A percentile compares a stretch with the other conserved stretches of the same genome.
Evolutionary conservation across 495 filamentous ascomycete genomes (phyloP).

Genomic region (Eremomyces bilateralis): DNA sequence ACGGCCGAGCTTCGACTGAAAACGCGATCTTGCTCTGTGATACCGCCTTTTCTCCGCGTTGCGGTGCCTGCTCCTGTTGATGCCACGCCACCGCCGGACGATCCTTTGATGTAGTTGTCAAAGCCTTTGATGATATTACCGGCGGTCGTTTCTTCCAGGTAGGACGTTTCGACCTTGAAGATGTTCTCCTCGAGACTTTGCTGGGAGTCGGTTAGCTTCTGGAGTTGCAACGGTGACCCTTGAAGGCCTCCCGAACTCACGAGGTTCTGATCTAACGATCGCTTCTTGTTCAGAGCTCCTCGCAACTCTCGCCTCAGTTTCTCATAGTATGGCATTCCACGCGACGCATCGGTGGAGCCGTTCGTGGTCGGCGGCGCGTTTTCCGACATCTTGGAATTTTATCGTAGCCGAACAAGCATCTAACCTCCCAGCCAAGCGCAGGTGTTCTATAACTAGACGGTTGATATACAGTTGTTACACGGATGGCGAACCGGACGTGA

Average conservation of each 20-base stretch:
- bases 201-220: constrained; percentile 16
- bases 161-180: constrained; percentile 58
- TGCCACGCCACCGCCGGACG: constrained; percentile 9
- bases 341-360: constrained; percentile 8
- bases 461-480: too few species aligned
- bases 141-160: constrained; percentile 68
- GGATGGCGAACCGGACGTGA: too few species aligned
- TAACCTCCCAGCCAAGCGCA: too few species aligned
- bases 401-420: too few species aligned
- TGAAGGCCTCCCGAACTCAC: constrained; percentile 18
- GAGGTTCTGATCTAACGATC: constrained; percentile 42
- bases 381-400: too few species aligned
- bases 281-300: constrained; percentile 44
- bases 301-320: constrained; percentile 47
- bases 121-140: constrained; percentile 97
- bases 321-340: constrained; percentile 45
- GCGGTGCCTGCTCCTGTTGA: constrained; percentile 8
- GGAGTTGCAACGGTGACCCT: background rate
- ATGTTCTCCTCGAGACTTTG: constrained; percentile 62
- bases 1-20: constrained; percentile 20
- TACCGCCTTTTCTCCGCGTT: constrained; percentile 14
- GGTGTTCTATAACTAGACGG: too few species aligned
- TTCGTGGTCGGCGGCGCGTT: constrained; percentile 18
- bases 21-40: constrained; percentile 21
- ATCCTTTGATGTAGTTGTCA: constrained; percentile 90